Evolutionary conservation across 805 yeast genomes (phyloP).

Genomic region (Saccharomycopsis olivae): DNA sequence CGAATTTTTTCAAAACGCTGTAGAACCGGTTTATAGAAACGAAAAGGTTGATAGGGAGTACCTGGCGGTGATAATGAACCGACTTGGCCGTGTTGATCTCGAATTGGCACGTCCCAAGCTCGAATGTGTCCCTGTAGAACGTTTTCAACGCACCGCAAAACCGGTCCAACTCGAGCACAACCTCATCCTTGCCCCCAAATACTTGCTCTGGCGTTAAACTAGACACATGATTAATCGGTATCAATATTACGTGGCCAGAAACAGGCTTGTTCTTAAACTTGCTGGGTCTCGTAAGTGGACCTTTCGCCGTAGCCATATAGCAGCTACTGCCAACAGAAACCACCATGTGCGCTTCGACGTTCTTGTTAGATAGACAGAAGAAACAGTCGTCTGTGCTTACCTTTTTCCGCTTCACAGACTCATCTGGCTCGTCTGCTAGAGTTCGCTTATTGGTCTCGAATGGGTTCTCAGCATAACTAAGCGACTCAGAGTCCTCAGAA

Average conservation of each 20-base stretch:
- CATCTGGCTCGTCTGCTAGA: slow-evolving; percentile 16
- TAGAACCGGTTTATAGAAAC: slow-evolving; percentile 34
- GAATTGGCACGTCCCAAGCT: slow-evolving; percentile 48
- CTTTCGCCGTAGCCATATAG: slow-evolving; percentile 74
- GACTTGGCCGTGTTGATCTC: slow-evolving; percentile 56
- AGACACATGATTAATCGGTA: slow-evolving; percentile 70
- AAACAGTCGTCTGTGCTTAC: slow-evolving; percentile 60
- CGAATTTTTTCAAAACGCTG: slow-evolving; percentile 34
- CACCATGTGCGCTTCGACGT: slow-evolving; percentile 69
- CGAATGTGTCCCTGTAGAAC: slow-evolving; percentile 31
- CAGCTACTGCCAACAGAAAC: slow-evolving; percentile 57
- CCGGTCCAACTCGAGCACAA: slow-evolving; percentile 18
- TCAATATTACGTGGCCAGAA: slow-evolving; percentile 73
- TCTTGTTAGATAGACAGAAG: slow-evolving; percentile 75
- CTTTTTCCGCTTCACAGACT: slow-evolving; percentile 20
- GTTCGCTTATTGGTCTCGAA: slow-evolving; percentile 16
- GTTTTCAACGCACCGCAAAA: slow-evolving; percentile 33
- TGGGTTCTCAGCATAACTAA: slow-evolving; percentile 2
- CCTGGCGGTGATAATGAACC: slow-evolving; percentile 69
- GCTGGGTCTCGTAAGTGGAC: slow-evolving; percentile 57
- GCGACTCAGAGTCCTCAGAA: slow-evolving; percentile 2
- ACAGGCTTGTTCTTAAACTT: slow-evolving; percentile 32
- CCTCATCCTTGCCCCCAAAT: slow-evolving; percentile 2
- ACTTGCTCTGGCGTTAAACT: slow-evolving; percentile 21
- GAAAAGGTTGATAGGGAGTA: slow-evolving; percentile 51